Evolutionary conservation across 1,284 basidiomycete species (phyloP), one percentile per base, ranked within the genome.

Genomic region (Tilletia walkeri): DNA sequence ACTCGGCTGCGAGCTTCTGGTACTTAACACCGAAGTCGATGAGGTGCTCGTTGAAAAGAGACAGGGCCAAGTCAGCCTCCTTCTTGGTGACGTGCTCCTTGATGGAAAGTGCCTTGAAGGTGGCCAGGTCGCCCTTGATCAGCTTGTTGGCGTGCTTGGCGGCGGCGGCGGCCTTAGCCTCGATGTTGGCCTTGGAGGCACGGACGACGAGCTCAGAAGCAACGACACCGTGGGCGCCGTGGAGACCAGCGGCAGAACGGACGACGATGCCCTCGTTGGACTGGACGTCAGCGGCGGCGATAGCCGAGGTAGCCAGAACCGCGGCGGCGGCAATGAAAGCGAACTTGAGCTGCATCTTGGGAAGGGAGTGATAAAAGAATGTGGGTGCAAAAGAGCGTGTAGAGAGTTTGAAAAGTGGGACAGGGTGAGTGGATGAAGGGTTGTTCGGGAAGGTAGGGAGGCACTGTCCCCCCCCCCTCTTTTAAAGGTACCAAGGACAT

Each of bases 41-140:
- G 68, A 45, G 63, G 61, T 70, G 48, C 12, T 20, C 36, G 66
- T 20, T 49, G 68, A 61, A 65, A 48, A 30, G 47, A 59, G 49
- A 53, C 59, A 48, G 66, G 20, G 54, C 54, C 88, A 20, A 88
- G 88, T 61, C 88, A 88, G 59, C 59, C 59, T 39, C 59, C 34
- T 34, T 34, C 36, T 38, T 41, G 59, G 59, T 14, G 59, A 63
- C 59, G 12, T 63, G 9, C 36, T 16, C 5, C 36, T 38, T 6
- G 30, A 36, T 3, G 34, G 30, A 18, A 36, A 63, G 59, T 38
- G 38, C 18, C 30, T 18, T 16, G 38, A 63, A 20, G 12, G 7
- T 18, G 12, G 12, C n/a, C 30, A 41, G 36, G 59, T 63, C 59
- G 30, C 18, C 39, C 59, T 63, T 38, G 59, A 63, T 38, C 36